Conservation (phyloP, 495 filamentous ascomycete species). For the Neurospora africana region DNA sequence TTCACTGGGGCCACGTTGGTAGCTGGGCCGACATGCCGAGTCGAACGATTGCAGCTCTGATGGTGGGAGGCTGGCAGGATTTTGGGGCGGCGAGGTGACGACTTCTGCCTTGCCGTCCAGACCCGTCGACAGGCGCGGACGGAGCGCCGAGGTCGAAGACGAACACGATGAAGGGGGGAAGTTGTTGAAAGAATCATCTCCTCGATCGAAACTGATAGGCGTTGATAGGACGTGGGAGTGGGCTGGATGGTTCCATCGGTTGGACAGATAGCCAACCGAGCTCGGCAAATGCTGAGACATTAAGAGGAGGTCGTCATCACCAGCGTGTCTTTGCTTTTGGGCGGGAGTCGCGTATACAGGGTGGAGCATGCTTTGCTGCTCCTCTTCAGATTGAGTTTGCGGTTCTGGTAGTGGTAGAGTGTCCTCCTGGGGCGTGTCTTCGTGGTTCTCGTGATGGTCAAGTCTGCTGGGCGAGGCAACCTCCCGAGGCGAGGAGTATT, state of each 20-base stretch:
- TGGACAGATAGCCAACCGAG: conserved; percentile 29
- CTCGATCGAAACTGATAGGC: conserved; percentile 19
- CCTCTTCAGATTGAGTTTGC: neutral
- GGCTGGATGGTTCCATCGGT: conserved; percentile 25
- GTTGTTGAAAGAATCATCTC: conserved; percentile 29
- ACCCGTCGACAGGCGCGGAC: conserved; percentile 52
- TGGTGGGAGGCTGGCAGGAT: conserved; percentile 16
- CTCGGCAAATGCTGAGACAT: conserved; percentile 22
- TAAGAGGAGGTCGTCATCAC: neutral
- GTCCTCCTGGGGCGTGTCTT: neutral
- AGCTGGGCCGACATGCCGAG: conserved; percentile 41
- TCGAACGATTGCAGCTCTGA: conserved; percentile 35
- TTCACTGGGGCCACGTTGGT: conserved; percentile 44
- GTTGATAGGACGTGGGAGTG: conserved; percentile 28
- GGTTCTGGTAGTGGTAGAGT: neutral
- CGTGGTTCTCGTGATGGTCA: neutral
- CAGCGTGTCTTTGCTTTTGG: conserved; percentile 1
- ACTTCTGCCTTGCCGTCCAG: conserved; percentile 78
- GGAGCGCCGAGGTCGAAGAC: conserved; percentile 25
- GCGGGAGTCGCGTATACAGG: conserved; percentile 4
- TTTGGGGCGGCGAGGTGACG: conserved; percentile 47
- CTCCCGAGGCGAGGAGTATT: conserved; percentile 6
- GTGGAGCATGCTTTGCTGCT: neutral
- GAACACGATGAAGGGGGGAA: conserved; percentile 29
- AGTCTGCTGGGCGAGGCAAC: neutral